Base-by-base conservation (phyloP, 305 asterid species). In the Euphrasia arctica region DNA sequence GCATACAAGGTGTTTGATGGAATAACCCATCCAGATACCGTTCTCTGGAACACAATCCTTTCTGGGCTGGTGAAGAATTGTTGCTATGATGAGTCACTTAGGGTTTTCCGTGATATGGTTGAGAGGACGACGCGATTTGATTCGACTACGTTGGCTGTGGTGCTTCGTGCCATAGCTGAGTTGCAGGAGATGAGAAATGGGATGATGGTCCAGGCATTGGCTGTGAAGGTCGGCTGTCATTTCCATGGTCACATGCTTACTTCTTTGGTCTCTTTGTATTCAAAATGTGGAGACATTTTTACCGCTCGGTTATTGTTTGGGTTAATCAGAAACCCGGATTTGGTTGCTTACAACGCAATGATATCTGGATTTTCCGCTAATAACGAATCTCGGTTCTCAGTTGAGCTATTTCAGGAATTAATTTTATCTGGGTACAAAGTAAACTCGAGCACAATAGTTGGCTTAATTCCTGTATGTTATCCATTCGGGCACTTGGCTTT, bases 1-100 rank as follows among this genome's bases (percentile, higher is more conserved):
- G 97, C 93, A 1, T 65, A 66, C 59, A 88, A 80, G 79, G 88
- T 90, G 93, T 90, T 90, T 43, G 95, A 80, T 67, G 82, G 71
- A 79, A 86, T 86, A 73, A 7, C 77, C 8, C 75, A 78, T 3
- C 89, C 85, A 31, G 95, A 90, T 74, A 79, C 85, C 27, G 93
- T 90, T 62, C 78, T 83, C 69, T 90, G 95, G 95, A 90, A 86
- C 77, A 83, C 91, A 52, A 67, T 90, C 72, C 65, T 88, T 41
- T 85, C 91, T 70, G 96, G 97, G 71, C 69, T 90, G 78, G 82
- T 80, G 70, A 90, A 74, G 43, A 90, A 84, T 45, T 78, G 80
- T 59, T 81, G 73, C 78, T 88, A 72, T 63, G 58, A 63, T 36
- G 91, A 88, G 56, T 74, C 85, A 0, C 4, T 81, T 62, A 60